phyloP scores from a whole-genome alignment of 805 yeast genomes.

The Kazachstania kunashirensis region DNA sequence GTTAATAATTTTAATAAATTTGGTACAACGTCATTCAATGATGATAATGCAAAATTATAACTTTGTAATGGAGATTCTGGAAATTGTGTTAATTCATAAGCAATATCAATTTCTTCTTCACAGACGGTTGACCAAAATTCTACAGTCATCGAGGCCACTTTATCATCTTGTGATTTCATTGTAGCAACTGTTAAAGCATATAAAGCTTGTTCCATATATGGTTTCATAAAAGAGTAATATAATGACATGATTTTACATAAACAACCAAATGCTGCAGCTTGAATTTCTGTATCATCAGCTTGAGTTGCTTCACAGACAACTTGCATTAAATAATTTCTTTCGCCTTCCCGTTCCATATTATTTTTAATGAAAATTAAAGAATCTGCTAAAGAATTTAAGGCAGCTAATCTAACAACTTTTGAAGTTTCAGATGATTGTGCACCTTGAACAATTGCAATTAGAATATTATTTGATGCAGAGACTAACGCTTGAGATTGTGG shows the following conservation, averaged over 20 bases:
- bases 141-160: slow-evolving; percentile 95
- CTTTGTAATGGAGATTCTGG: slow-evolving; percentile 43
- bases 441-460: slow-evolving; percentile 94
- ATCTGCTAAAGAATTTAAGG: slow-evolving; percentile 82
- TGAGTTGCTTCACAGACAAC: slow-evolving; percentile 99
- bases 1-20: slow-evolving; percentile 70
- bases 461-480: slow-evolving; percentile 80
- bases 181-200: slow-evolving; percentile 84
- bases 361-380: slow-evolving; percentile 81
- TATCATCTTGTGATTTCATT: slow-evolving; percentile 65
- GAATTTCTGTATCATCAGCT: slow-evolving; percentile 60
- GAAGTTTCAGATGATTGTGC: slow-evolving; percentile 78
- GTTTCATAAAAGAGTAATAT: slow-evolving; percentile 81
- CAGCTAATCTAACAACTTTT: slow-evolving; percentile 70
- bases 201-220: slow-evolving; percentile 95
- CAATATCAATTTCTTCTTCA: slow-evolving; percentile 86
- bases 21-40: slow-evolving; percentile 79
- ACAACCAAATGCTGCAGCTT: slow-evolving; percentile 93
- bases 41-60: slow-evolving; percentile 77
- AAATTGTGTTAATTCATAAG: slow-evolving; percentile 54
- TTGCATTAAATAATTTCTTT: slow-evolving; percentile 95
- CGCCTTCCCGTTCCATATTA: slow-evolving; percentile 89
- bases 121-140: slow-evolving; percentile 99
- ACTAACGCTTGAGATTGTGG: slow-evolving; percentile 62
- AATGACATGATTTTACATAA: slow-evolving; percentile 83